Conservation (phyloP, 192 early-diverging fungal genomes). For the Podila minutissima region DNA sequence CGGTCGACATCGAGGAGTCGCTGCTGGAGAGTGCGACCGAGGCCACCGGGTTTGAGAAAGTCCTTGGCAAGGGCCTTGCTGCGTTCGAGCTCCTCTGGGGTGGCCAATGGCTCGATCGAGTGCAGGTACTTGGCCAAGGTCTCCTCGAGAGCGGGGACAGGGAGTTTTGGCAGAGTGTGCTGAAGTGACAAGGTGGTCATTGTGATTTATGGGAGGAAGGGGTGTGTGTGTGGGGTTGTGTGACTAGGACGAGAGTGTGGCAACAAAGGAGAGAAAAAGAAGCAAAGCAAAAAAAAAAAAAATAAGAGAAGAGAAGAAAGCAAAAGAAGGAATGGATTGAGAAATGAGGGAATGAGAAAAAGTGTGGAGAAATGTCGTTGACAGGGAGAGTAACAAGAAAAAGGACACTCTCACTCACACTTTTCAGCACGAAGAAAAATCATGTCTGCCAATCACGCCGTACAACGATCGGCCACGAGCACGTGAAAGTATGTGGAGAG, state of each 20-base stretch:
- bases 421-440: too few relatives aligned
- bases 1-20: conserved; percentile 70
- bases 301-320: not conserved
- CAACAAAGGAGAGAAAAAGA: not conserved
- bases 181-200: conserved; percentile 57
- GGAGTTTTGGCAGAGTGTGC: conserved; percentile 63
- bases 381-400: not conserved
- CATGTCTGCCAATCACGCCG: too few relatives aligned
- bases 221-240: not conserved
- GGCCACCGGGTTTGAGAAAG: conserved; percentile 57
- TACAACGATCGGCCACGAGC: too few relatives aligned
- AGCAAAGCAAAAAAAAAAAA: too few relatives aligned
- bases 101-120: conserved; percentile 66
- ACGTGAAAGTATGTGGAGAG: too few relatives aligned
- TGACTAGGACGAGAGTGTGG: too few relatives aligned
- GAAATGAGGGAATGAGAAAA: not conserved
- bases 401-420: not conserved
- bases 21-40: conserved; percentile 66
- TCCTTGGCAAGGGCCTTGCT: conserved; percentile 57
- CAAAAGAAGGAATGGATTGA: too few relatives aligned
- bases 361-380: not conserved
- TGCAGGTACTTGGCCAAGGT: conserved; percentile 65
- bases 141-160: conserved; percentile 70
- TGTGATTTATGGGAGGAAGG: not conserved
- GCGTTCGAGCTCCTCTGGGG: conserved; percentile 53